phyloP scores from a whole-genome alignment of 352 stramenopile species.

The Phytophthora foliorum region DNA sequence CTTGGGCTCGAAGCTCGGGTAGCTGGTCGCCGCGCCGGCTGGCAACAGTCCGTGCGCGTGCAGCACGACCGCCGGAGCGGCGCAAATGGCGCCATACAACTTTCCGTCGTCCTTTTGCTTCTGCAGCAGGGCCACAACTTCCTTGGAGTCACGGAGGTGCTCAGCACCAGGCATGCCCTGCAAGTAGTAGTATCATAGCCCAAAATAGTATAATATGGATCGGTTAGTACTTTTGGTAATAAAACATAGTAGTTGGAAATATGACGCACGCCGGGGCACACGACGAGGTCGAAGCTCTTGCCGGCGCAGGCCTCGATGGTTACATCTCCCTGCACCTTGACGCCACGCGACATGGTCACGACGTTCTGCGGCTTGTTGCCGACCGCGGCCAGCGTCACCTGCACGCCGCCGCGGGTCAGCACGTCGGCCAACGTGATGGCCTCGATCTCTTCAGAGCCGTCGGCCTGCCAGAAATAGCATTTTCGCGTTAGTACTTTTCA shows the following conservation, averaged over 20 bases:
- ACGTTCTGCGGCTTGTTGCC: conserved; percentile 67
- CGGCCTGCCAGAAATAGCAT: conserved; percentile 47
- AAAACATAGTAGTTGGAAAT: conserved; percentile 2
- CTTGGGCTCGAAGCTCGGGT: conserved; percentile 74
- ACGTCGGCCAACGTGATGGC: conserved; percentile 80
- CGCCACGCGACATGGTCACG: conserved; percentile 79
- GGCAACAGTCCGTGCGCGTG: conserved; percentile 67
- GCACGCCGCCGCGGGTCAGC: conserved; percentile 70
- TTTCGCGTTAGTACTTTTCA: conserved; percentile 3
- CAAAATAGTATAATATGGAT: conserved; percentile 6
- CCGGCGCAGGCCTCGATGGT: conserved; percentile 71
- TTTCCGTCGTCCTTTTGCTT: conserved; percentile 73
- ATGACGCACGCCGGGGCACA: conserved; percentile 65
- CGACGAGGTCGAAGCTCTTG: conserved; percentile 71
- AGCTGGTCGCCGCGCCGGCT: conserved; percentile 63
- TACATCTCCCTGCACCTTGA: conserved; percentile 74
- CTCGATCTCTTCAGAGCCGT: conserved; percentile 88
- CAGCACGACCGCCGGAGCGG: conserved; percentile 75
- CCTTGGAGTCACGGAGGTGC: conserved; percentile 73
- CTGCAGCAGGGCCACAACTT: conserved; percentile 64
- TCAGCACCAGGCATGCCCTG: conserved; percentile 77
- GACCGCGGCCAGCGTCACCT: conserved; percentile 75
- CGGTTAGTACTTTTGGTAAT: background rate
- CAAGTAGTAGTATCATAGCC: background rate
- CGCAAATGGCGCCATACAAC: conserved; percentile 83